A percentile compares a stretch with the other conserved stretches of the same genome.
Conservation (phyloP, 2,329 filamentous ascomycete genomes). For the Fusarium xyrophilum region DNA sequence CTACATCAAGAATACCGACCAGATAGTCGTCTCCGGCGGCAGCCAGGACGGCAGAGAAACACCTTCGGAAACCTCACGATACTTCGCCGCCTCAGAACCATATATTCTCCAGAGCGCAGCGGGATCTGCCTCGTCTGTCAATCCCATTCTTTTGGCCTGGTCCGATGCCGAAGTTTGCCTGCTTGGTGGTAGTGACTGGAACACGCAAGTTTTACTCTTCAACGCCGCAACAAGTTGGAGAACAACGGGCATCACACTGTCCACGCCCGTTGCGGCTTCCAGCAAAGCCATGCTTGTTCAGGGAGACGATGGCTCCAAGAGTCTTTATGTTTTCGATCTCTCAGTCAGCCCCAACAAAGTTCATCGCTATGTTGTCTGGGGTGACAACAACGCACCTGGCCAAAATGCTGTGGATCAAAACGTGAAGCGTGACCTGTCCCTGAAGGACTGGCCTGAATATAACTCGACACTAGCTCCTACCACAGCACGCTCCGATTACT, state of each 20-base stretch:
- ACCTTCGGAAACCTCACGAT: conserved; percentile 76
- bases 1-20: conserved; percentile 73
- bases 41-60: conserved; percentile 64
- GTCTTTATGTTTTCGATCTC: conserved; percentile 80
- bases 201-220: conserved; percentile 77
- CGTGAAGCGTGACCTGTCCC: conserved; percentile 54
- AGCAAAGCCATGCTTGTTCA: conserved; percentile 70
- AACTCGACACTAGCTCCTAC: conserved; percentile 74
- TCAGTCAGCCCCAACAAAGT: conserved; percentile 76
- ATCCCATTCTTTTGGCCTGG: conserved; percentile 79
- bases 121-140: conserved; percentile 65
- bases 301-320: conserved; percentile 78
- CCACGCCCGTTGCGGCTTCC: conserved; percentile 60
- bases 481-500: conserved; percentile 66
- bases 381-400: conserved; percentile 63
- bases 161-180: conserved; percentile 73
- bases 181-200: conserved; percentile 70
- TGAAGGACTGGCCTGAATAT: conserved; percentile 77
- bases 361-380: conserved; percentile 70
- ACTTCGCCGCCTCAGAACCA: conserved; percentile 70
- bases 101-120: conserved; percentile 67
- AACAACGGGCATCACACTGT: conserved; percentile 66
- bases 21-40: conserved; percentile 83
- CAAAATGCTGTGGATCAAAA: conserved; percentile 54
- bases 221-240: conserved; percentile 68